Base-by-base conservation (phyloP, 257 asterid species). In the Echites panduratus region DNA sequence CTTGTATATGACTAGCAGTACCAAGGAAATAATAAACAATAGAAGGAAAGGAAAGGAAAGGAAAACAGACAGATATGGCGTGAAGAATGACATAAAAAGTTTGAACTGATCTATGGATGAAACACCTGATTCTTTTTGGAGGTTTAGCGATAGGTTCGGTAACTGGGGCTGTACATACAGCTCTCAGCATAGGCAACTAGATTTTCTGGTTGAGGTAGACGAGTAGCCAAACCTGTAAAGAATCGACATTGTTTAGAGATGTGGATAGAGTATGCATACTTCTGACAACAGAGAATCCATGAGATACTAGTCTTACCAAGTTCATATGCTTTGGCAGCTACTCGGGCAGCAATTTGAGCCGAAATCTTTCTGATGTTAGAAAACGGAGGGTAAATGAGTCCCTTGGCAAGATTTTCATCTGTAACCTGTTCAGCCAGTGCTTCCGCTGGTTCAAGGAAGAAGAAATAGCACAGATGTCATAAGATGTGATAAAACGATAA, bases 121-220 rank as follows among this genome's bases (percentile, higher is more conserved):
- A 48, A 32, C 12, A 17, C 43, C 26, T 26, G 32, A 17, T 29
- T 29, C 43, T 27, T 43, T 74, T 74, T 38, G 47, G 29, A 64
- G 13, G 63, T 78, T 90, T 82, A 92, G 54, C 96, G 93, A 73
- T 90, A 92, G 84, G 83, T 90, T 50, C 86, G 87, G 58, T 92
- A 92, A 70, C 83, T 78, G 35, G 98, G 98, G 88, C 97, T 89
- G 87, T 92, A 92, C 98, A 92, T 90, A 56, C 93, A 92, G 83
- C 96, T 90, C 76, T 86, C 92, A 12, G 98, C 97, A 56, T 89
- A 83, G 48, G 87, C 84, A 40, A 78, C 93, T 48, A 92, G 84
- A 80, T 87, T 82, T 45, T 77, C 83, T 0, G 96, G 98, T 73
- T 85, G 85, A 1, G 97, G 98, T 32, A 92, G 83, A 76, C 96